A percentile compares a stretch with the other conserved stretches of the same genome.
phyloP scores from a whole-genome alignment of 1,284 basidiomycete genomes.

The Veloporphyrellus conicus region DNA sequence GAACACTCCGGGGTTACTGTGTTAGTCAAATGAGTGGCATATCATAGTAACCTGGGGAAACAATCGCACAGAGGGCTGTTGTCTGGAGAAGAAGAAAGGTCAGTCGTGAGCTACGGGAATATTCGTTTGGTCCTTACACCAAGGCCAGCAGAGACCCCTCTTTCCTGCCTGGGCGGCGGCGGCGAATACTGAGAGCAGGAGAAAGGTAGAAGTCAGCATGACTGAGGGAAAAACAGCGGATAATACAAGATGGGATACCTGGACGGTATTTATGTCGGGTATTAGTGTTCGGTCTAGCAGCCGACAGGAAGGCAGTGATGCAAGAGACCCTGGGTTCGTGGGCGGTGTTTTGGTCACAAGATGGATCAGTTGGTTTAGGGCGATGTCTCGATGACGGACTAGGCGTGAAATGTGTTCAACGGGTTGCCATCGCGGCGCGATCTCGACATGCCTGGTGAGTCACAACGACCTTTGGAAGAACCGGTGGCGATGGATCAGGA shows the following conservation, averaged over 20 bases:
- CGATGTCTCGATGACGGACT: neutral
- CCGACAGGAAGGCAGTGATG: neutral
- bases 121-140: constrained; percentile 14
- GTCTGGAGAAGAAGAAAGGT: constrained; percentile 12
- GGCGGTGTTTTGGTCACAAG: neutral
- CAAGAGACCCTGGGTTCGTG: neutral
- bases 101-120: neutral
- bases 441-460: neutral
- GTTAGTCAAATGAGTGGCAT: neutral
- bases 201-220: constrained; percentile 8
- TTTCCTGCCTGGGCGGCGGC: constrained; percentile 20
- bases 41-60: neutral
- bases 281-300: neutral
- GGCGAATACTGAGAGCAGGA: constrained; percentile 14
- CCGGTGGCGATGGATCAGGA: constrained; percentile 4
- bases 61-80: constrained; percentile 18
- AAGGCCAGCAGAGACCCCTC: constrained; percentile 24
- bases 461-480: neutral
- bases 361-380: neutral
- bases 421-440: neutral
- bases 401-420: neutral
- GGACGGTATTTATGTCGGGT: constrained; percentile 18
- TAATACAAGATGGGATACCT: neutral
- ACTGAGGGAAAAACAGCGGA: neutral
- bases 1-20: constrained; percentile 30